Conservation (phyloP, 225 moss, liverwort and hornwort genomes). For the Neckera pumila region DNA sequence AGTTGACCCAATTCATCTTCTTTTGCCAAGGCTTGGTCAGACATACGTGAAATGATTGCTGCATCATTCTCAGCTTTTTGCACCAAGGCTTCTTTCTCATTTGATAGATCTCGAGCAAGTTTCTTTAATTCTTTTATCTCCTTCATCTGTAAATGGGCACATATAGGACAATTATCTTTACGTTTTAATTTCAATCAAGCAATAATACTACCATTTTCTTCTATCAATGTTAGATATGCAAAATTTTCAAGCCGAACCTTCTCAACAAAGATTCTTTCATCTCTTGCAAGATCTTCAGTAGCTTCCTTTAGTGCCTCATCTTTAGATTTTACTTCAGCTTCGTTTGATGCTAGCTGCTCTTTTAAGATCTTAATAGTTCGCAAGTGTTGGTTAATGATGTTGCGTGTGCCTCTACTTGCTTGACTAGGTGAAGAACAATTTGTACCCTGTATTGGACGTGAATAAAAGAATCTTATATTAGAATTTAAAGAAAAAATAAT, state of each 20-base stretch:
- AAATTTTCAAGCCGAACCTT: constrained; percentile 8
- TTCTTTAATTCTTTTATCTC: constrained; percentile 68
- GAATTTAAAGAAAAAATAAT: neutral
- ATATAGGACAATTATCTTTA: neutral
- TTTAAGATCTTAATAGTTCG: constrained; percentile 54
- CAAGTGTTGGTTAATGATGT: constrained; percentile 67
- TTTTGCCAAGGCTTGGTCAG: constrained; percentile 53
- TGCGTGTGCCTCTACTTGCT: constrained; percentile 51
- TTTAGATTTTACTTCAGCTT: constrained; percentile 58
- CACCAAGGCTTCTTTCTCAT: constrained; percentile 50
- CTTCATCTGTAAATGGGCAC: constrained; percentile 43
- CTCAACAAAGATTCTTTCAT: constrained; percentile 79
- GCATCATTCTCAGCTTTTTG: constrained; percentile 51
- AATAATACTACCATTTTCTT: neutral
- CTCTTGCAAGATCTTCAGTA: constrained; percentile 68
- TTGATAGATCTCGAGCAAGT: constrained; percentile 50
- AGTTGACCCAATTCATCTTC: constrained; percentile 64
- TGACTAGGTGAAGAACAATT: constrained; percentile 29
- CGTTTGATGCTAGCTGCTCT: constrained; percentile 52
- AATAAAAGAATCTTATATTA: neutral
- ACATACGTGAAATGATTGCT: constrained; percentile 46
- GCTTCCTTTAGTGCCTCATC: constrained; percentile 62
- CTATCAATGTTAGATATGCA: neutral
- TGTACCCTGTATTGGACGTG: constrained; percentile 8
- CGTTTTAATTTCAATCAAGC: neutral